Evolutionary conservation across 2,329 filamentous ascomycete species (phyloP).

Genomic region (Aschersonia sp.): DNA sequence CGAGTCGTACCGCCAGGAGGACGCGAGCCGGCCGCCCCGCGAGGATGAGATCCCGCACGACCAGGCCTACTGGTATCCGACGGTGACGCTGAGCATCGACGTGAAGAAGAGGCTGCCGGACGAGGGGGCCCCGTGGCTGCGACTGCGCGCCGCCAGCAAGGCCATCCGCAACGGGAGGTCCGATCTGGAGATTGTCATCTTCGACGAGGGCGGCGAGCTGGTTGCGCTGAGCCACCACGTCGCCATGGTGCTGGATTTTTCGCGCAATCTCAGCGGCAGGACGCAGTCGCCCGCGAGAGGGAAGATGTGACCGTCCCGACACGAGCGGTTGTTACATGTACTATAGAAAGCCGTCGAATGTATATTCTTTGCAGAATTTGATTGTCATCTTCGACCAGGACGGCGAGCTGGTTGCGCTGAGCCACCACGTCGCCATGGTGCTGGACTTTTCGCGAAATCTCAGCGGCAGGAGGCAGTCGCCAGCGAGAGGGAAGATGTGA

Average conservation of each 20-base stretch:
- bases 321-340: too few species aligned
- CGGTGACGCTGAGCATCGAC: constrained; percentile 60
- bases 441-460: constrained; percentile 12
- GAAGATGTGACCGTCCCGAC: too few species aligned
- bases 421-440: constrained; percentile 16
- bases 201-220: constrained; percentile 29
- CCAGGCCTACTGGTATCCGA: constrained; percentile 56
- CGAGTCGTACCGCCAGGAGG: constrained; percentile 29
- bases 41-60: constrained; percentile 10
- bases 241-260: constrained; percentile 13
- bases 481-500: too few species aligned
- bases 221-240: constrained; percentile 17
- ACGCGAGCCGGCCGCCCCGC: constrained; percentile 5
- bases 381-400: constrained; percentile 45
- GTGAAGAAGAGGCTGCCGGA: constrained; percentile 57
- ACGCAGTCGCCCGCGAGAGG: background rate
- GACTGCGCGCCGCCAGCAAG: constrained; percentile 49
- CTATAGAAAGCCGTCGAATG: too few species aligned
- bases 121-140: constrained; percentile 59
- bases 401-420: constrained; percentile 16
- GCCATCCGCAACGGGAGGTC: constrained; percentile 55
- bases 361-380: too few species aligned
- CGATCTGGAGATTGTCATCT: constrained; percentile 56
- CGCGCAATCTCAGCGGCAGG: constrained; percentile 8
- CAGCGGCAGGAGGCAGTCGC: constrained; percentile 1